Percentiles rank a stretch among this genome's conserved stretches.
phyloP scores from a whole-genome alignment of 2,329 filamentous ascomycete species.

The Phoma sp. region DNA sequence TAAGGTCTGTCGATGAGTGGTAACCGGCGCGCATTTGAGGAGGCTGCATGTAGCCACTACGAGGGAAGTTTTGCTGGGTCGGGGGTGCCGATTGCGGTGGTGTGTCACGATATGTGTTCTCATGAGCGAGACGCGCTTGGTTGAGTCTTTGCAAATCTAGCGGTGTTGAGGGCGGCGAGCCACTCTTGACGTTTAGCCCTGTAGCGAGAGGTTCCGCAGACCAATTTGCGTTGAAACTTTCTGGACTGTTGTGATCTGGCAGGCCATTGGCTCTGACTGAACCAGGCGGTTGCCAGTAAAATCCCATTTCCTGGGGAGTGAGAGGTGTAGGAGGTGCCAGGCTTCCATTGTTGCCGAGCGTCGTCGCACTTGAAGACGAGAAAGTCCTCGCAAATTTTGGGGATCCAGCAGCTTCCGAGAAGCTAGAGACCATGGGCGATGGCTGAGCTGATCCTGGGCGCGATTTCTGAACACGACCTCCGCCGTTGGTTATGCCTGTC shows the following conservation, averaged over 20 bases:
- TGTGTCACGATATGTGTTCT: constrained; percentile 52
- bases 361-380: constrained; percentile 45
- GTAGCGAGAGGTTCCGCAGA: constrained; percentile 46
- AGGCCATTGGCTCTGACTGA: constrained; percentile 37
- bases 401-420: constrained; percentile 56
- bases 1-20: constrained; percentile 44
- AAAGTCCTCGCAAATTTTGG: constrained; percentile 52
- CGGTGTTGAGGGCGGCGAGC: constrained; percentile 56
- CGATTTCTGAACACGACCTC: constrained; percentile 56
- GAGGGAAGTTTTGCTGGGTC: constrained; percentile 55
- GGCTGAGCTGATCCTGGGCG: constrained; percentile 54
- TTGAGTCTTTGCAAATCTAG: constrained; percentile 40
- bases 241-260: constrained; percentile 49
- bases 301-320: constrained; percentile 51
- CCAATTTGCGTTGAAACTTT: constrained; percentile 43
- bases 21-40: constrained; percentile 42
- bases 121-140: constrained; percentile 39
- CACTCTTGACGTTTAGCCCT: constrained; percentile 38
- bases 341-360: constrained; percentile 45
- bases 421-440: constrained; percentile 54
- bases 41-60: constrained; percentile 44
- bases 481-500: constrained; percentile 51
- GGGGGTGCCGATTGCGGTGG: constrained; percentile 59
- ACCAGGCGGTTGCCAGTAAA: constrained; percentile 50
- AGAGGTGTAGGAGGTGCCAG: constrained; percentile 57